Evolutionary conservation across 257 asterid species (phyloP).

Genomic region (Galeopsis tetrahit): DNA sequence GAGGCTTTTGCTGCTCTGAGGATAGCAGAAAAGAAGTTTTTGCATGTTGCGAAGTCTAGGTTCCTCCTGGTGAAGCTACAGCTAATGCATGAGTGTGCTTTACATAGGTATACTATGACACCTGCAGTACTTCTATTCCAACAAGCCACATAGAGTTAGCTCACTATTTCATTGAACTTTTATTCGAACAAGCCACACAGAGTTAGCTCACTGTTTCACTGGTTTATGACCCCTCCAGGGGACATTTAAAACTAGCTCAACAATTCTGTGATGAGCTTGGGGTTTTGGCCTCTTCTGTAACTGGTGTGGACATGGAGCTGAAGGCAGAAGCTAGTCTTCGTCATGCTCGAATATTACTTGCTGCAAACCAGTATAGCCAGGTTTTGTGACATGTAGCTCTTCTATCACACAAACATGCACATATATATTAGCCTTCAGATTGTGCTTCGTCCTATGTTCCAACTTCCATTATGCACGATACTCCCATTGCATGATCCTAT

Average conservation of each 20-base stretch:
- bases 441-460: neutral
- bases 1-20: conserved; percentile 89
- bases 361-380: conserved; percentile 90
- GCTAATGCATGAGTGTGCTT: conserved; percentile 85
- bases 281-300: conserved; percentile 82
- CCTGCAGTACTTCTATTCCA: conserved; percentile 23
- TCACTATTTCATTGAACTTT: conserved; percentile 31
- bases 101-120: conserved; percentile 60
- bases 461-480: neutral
- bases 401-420: too few relatives aligned
- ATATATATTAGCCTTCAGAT: neutral
- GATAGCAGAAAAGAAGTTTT: conserved; percentile 80
- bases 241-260: conserved; percentile 81
- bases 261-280: conserved; percentile 84
- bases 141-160: conserved; percentile 19
- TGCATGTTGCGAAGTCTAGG: conserved; percentile 77
- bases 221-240: conserved; percentile 51
- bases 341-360: conserved; percentile 90
- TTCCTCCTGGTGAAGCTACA: conserved; percentile 77
- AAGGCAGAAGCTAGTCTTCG: conserved; percentile 88
- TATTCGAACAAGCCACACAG: conserved; percentile 17
- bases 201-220: conserved; percentile 32
- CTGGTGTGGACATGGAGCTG: conserved; percentile 94
- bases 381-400: conserved; percentile 33
- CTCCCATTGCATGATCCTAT: neutral